phyloP scores from a whole-genome alignment of 148 eudicot genomes.

The Arbutus unedo region DNA sequence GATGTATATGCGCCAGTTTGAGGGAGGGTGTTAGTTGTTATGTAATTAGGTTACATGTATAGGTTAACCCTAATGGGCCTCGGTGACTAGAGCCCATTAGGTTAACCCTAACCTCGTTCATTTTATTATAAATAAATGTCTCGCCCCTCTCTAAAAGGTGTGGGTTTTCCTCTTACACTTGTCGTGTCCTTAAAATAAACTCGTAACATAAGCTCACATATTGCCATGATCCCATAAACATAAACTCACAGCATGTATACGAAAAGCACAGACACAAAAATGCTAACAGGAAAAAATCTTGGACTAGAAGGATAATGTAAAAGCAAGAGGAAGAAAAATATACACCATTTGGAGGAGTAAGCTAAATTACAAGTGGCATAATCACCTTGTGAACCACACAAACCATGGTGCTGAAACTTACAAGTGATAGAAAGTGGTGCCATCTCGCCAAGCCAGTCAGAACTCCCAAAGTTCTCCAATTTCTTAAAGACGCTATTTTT shows the following conservation, averaged over 20 bases:
- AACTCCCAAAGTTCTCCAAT: conserved; percentile 1
- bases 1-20: too few relatives aligned
- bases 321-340: background rate
- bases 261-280: background rate
- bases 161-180: too few relatives aligned
- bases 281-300: background rate
- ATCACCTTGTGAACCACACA: conserved; percentile 2
- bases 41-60: too few relatives aligned
- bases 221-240: background rate
- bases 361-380: background rate
- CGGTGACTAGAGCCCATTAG: too few relatives aligned
- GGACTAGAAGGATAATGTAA: background rate
- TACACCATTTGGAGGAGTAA: background rate
- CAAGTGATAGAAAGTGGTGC: background rate
- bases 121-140: too few relatives aligned
- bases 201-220: background rate
- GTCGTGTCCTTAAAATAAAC: conserved; percentile 11
- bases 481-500: background rate
- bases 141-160: too few relatives aligned
- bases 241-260: background rate
- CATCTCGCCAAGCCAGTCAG: background rate
- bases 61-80: too few relatives aligned
- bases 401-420: background rate
- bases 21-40: too few relatives aligned
- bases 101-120: too few relatives aligned